Evolutionary conservation across 768 basidiomycete genomes (phyloP), one percentile per base, ranked within the genome.

Genomic region (Lactifluus subvellereus): DNA sequence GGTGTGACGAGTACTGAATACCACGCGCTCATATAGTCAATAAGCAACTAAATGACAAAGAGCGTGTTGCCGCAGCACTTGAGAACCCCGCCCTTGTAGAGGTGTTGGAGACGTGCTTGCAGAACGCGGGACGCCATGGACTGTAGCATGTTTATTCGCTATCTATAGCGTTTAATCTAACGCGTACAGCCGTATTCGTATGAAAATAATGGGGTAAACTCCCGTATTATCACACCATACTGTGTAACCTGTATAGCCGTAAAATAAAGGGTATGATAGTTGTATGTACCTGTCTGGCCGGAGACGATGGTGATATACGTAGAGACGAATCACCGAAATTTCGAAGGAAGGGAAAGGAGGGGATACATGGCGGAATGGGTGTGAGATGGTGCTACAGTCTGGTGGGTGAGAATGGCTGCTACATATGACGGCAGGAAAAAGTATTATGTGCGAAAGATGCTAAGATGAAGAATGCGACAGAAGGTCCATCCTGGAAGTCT

Each of bases 1-100:
- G 6, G 30, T 20, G 30, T 38, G 18, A 42, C 6, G 27, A 33
- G 43, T 20, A 33, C 37, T 56, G 27, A 61, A 32, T 7, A 45
- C 11, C 30, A 33, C 13, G 30, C 16, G 30, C 14, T 5, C 42
- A 20, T 38, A 37, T 66, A 96, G 97, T 99, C 11, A 99, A 98
- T 76, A 98, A 98, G 73, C 97, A 99, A 71, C 80, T 99, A 38
- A 99, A 99, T 70, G 97, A 99, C 77, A 99, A 99, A 75, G 97
- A 99, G 75, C 82, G 97, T 45, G 97, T 98, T 2, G 94, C 94
- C 30, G 97, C 97, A 11, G 97, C 97, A 1, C 79, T 98, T 53
- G 97, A 99, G 74, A 98, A 98, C 74, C 81, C 85, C 2, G 82
- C 88, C 33, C 80, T 99, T 5, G 72, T 98, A 1, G 88, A 89